Evolutionary conservation across 805 yeast genomes (phyloP).

Genomic region (Wickerhamiella lipophila): DNA sequence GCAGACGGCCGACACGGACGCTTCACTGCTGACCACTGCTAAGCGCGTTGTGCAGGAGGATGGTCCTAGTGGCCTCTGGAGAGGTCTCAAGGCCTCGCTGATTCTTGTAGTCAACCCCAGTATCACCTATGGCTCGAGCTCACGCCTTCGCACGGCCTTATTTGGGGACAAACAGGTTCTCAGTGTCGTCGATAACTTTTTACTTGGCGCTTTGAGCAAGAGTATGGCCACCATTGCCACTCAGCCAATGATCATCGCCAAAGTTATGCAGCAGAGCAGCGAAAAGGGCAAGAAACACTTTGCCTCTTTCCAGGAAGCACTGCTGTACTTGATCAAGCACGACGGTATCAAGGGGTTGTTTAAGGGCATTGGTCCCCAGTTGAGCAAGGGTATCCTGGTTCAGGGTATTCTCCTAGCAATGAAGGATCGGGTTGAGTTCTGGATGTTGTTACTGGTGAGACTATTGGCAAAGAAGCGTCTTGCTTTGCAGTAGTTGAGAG

Average conservation of each 20-base stretch:
- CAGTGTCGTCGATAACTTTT: constrained; percentile 51
- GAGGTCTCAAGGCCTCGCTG: constrained; percentile 67
- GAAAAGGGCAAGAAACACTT: constrained; percentile 30
- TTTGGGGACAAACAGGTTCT: constrained; percentile 34
- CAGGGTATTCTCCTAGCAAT: constrained; percentile 77
- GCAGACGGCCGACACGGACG: constrained; percentile 27
- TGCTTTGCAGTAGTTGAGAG: neutral
- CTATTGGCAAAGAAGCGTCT: constrained; percentile 6
- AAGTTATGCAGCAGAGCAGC: constrained; percentile 58
- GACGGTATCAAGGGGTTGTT: constrained; percentile 58
- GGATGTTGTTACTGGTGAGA: constrained; percentile 23
- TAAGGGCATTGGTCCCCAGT: constrained; percentile 72
- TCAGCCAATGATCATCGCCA: constrained; percentile 75
- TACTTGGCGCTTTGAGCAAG: constrained; percentile 69
- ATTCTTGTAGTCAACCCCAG: constrained; percentile 74
- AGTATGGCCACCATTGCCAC: constrained; percentile 67
- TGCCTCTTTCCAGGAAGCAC: constrained; percentile 49
- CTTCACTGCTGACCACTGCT: constrained; percentile 33
- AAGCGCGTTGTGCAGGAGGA: constrained; percentile 46
- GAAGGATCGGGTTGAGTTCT: constrained; percentile 46
- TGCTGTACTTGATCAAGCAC: constrained; percentile 44
- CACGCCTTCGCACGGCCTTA: constrained; percentile 45
- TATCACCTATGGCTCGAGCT: constrained; percentile 73
- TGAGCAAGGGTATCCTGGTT: constrained; percentile 67
- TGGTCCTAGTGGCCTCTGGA: constrained; percentile 66